A percentile compares a stretch with the other conserved stretches of the same genome.
Conservation (phyloP, 2,329 filamentous ascomycete species). For the Penicillium sp. region DNA sequence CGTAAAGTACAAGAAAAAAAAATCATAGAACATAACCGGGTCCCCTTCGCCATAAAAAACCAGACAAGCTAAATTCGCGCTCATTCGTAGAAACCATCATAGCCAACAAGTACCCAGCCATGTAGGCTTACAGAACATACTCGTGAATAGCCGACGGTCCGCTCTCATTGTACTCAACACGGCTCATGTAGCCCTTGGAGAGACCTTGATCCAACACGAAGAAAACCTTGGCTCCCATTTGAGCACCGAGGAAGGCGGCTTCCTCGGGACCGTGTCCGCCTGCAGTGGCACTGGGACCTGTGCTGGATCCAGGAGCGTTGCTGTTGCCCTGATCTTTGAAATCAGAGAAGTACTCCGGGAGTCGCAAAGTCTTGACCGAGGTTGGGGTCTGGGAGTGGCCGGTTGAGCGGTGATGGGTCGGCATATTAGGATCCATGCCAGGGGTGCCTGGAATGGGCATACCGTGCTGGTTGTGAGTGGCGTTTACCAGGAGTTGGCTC, state of each 20-base stretch:
- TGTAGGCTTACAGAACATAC: constrained; percentile 37
- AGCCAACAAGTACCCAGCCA: background rate
- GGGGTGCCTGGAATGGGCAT: constrained; percentile 39
- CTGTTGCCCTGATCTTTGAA: constrained; percentile 71
- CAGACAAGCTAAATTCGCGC: constrained; percentile 1
- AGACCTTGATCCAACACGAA: constrained; percentile 68
- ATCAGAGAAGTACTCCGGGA: constrained; percentile 84
- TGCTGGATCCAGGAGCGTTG: constrained; percentile 34
- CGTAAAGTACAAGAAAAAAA: constrained; percentile 22
- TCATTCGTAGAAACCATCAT: constrained; percentile 15
- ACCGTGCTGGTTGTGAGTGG: constrained; percentile 59
- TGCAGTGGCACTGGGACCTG: constrained; percentile 45
- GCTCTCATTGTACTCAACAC: constrained; percentile 68
- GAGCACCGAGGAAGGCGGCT: constrained; percentile 80
- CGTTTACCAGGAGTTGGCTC: constrained; percentile 88
- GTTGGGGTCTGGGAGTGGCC: constrained; percentile 76
- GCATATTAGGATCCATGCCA: constrained; percentile 33
- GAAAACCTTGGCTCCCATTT: constrained; percentile 77
- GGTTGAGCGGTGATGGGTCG: constrained; percentile 56
- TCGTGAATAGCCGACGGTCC: constrained; percentile 67
- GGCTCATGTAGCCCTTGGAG: constrained; percentile 68
- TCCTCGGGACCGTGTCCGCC: constrained; percentile 66
- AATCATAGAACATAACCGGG: constrained; percentile 5
- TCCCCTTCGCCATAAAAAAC: constrained; percentile 9
- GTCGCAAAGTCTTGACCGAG: constrained; percentile 73